A percentile compares a stretch with the other conserved stretches of the same genome.
These are phyloP conservation scores for Lathyrus oleraceus DNA, from an alignment of 306 rosid genomes.

Conservation along the genomic window DNA sequence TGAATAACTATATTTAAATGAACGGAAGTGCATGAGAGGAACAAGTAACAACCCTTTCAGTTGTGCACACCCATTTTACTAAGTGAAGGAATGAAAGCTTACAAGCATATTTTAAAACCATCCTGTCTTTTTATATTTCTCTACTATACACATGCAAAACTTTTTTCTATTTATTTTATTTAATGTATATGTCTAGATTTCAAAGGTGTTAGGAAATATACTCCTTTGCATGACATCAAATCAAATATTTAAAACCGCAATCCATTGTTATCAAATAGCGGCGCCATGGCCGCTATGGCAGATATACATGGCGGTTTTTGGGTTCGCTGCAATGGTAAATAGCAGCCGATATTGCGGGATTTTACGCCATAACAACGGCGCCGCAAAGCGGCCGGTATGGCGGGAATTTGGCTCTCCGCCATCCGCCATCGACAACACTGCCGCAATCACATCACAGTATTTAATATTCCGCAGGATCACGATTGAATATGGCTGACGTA, in stretches of 20 bases:
- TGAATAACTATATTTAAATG: slow-evolving; percentile 13
- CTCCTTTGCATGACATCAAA: background rate
- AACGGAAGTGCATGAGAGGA: slow-evolving; percentile 8
- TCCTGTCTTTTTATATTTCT: slow-evolving; percentile 7
- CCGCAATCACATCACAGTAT: background rate
- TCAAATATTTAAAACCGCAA: background rate
- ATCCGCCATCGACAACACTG: no score
- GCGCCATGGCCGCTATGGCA: no score
- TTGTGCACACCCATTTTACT: background rate
- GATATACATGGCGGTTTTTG: no score
- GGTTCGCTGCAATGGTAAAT: no score
- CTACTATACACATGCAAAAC: background rate
- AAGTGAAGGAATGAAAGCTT: background rate
- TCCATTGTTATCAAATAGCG: background rate
- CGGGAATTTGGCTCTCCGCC: no score
- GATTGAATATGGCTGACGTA: background rate
- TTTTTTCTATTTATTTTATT: background rate
- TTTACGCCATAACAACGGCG: no score
- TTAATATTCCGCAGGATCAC: background rate
- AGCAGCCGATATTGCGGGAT: no score
- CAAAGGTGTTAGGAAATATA: slow-evolving; percentile 4
- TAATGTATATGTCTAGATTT: background rate
- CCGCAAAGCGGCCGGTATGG: no score
- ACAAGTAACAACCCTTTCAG: slow-evolving; percentile 22
- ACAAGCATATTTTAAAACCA: background rate